Percentiles rank a stretch among this genome's conserved stretches.
These are phyloP conservation scores for Stachybotrys chartarum DNA, from an alignment of 2,329 filamentous ascomycete species.

Conservation along the genomic window DNA sequence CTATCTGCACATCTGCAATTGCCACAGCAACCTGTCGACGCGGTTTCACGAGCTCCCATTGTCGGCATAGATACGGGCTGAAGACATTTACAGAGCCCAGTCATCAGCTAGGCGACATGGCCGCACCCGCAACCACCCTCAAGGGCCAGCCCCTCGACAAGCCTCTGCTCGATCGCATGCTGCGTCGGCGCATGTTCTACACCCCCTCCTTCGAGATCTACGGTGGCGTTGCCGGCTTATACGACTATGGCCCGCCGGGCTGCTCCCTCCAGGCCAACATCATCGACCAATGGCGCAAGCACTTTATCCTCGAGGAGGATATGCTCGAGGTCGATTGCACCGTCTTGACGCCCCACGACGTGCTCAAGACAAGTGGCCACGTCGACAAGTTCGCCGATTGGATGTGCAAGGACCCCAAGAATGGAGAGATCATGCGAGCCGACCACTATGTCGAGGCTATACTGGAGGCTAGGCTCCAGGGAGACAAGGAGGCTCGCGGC, in stretches of 20 bases:
- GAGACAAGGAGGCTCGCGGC: constrained; percentile 87
- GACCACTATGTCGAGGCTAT: constrained; percentile 96
- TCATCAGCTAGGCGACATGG: constrained; percentile 26
- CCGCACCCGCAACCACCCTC: constrained; percentile 60
- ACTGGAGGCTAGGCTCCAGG: constrained; percentile 78
- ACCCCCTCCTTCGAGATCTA: constrained; percentile 96
- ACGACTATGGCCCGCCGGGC: constrained; percentile 88
- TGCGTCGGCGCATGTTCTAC: constrained; percentile 87
- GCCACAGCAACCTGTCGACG: constrained; percentile 13
- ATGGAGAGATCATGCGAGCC: constrained; percentile 89
- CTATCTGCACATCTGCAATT: constrained; percentile 6
- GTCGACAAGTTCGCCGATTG: constrained; percentile 97
- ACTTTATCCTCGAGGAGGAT: constrained; percentile 87
- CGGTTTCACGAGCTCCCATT: constrained; percentile 20
- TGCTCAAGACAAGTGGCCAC: constrained; percentile 93
- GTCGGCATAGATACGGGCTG: constrained; percentile 20
- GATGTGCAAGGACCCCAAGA: constrained; percentile 99
- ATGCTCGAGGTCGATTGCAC: constrained; percentile 96
- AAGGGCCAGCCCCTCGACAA: constrained; percentile 89
- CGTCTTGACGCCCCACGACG: constrained; percentile 85
- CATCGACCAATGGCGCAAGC: constrained; percentile 83
- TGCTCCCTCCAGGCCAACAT: constrained; percentile 83
- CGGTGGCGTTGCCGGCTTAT: constrained; percentile 79
- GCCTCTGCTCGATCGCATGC: constrained; percentile 71
- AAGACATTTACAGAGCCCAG: constrained; percentile 15